phyloP scores from a whole-genome alignment of 805 yeast species.

The Metschnikowia peoriensis region DNA sequence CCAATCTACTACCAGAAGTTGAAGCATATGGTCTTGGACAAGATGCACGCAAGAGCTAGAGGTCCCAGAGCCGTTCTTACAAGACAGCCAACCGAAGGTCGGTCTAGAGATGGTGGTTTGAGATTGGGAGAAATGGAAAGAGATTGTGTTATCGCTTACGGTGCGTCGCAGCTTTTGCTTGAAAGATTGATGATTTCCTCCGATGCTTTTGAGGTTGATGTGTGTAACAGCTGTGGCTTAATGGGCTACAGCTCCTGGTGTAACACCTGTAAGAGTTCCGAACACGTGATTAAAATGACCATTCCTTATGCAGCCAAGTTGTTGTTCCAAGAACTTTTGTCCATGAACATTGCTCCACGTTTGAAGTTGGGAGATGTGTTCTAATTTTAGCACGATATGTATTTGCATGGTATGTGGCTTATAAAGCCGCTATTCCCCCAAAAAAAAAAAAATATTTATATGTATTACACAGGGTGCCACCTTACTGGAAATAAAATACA shows the following conservation, averaged over 20 bases:
- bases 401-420: conserved; percentile 1
- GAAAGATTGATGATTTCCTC: conserved; percentile 96
- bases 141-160: conserved; percentile 99
- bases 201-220: conserved; percentile 96
- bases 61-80: conserved; percentile 98
- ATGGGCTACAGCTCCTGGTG: conserved; percentile 99
- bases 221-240: conserved; percentile 90
- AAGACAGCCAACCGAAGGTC: conserved; percentile 92
- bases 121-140: conserved; percentile 99
- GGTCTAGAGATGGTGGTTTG: conserved; percentile 98
- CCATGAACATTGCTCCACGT: conserved; percentile 99
- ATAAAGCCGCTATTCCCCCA: not conserved
- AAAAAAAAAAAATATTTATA: not conserved
- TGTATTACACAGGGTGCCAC: not conserved
- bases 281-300: conserved; percentile 85
- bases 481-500: not conserved
- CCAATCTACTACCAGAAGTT: conserved; percentile 97
- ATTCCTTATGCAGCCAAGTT: conserved; percentile 99
- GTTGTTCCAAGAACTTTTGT: conserved; percentile 91
- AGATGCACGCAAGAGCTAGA: conserved; percentile 99
- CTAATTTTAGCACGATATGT: conserved; percentile 20
- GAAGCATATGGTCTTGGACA: conserved; percentile 98
- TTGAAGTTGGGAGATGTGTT: conserved; percentile 86
- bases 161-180: conserved; percentile 81
- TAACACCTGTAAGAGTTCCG: conserved; percentile 89